Evolutionary conservation across 257 asterid species (phyloP).

Genomic region (Solanum raphanifolium): DNA sequence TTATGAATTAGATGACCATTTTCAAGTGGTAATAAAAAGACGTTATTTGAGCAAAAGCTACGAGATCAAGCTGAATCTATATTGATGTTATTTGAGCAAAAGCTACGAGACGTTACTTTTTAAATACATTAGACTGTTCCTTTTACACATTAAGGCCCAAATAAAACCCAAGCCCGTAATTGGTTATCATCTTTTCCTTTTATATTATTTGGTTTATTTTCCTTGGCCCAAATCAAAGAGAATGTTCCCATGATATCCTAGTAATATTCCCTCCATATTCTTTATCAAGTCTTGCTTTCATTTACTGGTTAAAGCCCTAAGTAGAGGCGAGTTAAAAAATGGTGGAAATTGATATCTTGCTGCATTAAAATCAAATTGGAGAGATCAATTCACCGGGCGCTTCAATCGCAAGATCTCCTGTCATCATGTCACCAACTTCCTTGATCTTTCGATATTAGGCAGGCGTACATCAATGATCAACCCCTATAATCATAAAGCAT

Average conservation of each 20-base stretch:
- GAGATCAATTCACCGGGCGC: not conserved
- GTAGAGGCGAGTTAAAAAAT: not conserved
- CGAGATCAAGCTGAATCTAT: no score
- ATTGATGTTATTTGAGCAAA: no score
- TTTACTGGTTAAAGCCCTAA: not conserved
- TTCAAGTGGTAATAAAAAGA: no score
- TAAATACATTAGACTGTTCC: not conserved
- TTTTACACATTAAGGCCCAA: not conserved
- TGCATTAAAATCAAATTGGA: not conserved
- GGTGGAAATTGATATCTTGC: not conserved
- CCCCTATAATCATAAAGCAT: not conserved
- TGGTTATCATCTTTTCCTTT: not conserved
- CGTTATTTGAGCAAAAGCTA: no score
- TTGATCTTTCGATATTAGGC: not conserved
- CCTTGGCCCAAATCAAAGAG: not conserved
- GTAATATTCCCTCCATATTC: conserved; percentile 33
- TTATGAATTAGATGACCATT: no score
- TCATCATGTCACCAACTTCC: not conserved
- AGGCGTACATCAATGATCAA: no score
- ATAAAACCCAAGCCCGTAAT: not conserved
- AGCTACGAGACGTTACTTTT: no score
- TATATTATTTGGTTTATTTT: not conserved
- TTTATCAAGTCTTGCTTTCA: not conserved
- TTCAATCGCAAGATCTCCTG: no score
- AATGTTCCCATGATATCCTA: conserved; percentile 6